Percentiles rank a stretch among this genome's conserved stretches.
Evolutionary conservation across 805 yeast genomes (phyloP).

Genomic region (Monosporozyma aerobia): DNA sequence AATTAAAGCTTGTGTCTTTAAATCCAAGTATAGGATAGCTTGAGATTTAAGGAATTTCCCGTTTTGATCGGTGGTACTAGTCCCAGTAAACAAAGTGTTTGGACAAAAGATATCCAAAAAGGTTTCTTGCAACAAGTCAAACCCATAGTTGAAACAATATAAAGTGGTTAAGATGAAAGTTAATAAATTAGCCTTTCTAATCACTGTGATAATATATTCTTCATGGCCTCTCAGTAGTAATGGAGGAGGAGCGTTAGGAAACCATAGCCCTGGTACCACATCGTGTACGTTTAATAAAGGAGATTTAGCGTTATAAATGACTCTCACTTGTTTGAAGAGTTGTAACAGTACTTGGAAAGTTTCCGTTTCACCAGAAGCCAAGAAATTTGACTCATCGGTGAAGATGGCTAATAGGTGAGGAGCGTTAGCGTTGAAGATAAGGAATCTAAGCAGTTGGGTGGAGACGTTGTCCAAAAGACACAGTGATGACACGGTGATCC

Average conservation of each 20-base stretch:
- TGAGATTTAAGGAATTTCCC: constrained; percentile 69
- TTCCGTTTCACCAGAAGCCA: constrained; percentile 44
- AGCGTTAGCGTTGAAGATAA: constrained; percentile 52
- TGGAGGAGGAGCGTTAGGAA: constrained; percentile 51
- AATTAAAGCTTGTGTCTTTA: constrained; percentile 92
- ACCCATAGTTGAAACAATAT: constrained; percentile 79
- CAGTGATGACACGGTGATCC: constrained; percentile 54
- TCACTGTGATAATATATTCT: constrained; percentile 36
- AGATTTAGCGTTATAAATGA: constrained; percentile 56
- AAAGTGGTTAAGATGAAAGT: constrained; percentile 82
- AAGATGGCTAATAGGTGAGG: constrained; percentile 56
- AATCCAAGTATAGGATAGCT: constrained; percentile 68
- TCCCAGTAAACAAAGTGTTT: constrained; percentile 28
- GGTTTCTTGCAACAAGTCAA: constrained; percentile 73
- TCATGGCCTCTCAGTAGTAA: constrained; percentile 49
- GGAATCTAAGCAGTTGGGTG: constrained; percentile 64
- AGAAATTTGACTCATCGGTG: constrained; percentile 45
- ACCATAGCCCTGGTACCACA: constrained; percentile 65
- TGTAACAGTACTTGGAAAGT: constrained; percentile 59
- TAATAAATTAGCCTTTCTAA: constrained; percentile 79
- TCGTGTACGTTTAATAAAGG: constrained; percentile 65
- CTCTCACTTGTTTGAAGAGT: constrained; percentile 67
- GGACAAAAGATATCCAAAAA: constrained; percentile 87
- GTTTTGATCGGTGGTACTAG: constrained; percentile 15
- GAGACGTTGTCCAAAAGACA: constrained; percentile 77